phyloP scores from a whole-genome alignment of 306 rosid genomes.

The Ormosia emarginata region DNA sequence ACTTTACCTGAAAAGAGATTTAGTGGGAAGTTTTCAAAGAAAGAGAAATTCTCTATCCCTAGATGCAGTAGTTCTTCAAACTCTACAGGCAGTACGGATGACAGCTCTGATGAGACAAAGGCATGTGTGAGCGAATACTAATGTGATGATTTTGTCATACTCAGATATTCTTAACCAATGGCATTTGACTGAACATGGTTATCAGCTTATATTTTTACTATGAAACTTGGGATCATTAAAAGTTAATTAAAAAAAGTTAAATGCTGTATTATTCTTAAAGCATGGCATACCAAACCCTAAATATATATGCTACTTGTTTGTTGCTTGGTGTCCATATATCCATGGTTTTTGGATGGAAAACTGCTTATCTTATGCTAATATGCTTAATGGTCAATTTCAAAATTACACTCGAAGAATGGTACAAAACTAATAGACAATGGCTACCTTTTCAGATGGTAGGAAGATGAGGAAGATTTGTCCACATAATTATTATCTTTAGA shows the following conservation, averaged over 20 bases:
- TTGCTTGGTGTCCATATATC: background rate
- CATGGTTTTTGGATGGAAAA: background rate
- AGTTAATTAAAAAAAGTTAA: background rate
- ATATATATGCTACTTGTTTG: background rate
- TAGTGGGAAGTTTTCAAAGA: conserved; percentile 15
- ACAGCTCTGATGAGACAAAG: conserved; percentile 52
- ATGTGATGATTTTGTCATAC: background rate
- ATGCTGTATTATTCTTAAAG: background rate
- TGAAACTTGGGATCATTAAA: background rate
- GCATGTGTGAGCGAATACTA: conserved; percentile 39
- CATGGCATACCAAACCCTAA: background rate
- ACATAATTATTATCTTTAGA: background rate
- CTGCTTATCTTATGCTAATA: background rate
- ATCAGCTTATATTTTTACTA: background rate
- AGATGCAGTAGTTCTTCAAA: conserved; percentile 54
- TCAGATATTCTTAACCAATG: background rate
- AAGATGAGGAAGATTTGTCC: background rate
- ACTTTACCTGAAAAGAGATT: conserved; percentile 34
- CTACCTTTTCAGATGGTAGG: background rate
- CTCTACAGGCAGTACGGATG: conserved; percentile 42
- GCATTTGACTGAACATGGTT: background rate
- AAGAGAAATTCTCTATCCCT: conserved; percentile 27
- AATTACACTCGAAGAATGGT: background rate
- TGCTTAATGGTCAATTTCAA: background rate
- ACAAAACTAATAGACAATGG: background rate